A percentile compares a stretch with the other conserved stretches of the same genome.
phyloP scores from a whole-genome alignment of 371 early-diverging fungal genomes.

The Synchytrium microbalum region DNA sequence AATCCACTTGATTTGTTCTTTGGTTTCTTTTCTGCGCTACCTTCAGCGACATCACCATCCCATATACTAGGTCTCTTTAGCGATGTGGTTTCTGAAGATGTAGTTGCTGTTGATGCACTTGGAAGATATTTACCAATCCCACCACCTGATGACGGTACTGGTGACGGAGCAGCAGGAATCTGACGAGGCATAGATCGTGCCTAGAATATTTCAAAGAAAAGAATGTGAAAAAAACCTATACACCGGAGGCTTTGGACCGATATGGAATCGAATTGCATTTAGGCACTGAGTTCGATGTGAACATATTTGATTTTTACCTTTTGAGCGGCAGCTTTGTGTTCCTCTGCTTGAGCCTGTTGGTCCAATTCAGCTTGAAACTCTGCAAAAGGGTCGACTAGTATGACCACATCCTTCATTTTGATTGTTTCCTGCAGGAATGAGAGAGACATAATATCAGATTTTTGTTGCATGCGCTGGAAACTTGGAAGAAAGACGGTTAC shows the following conservation, averaged over 20 bases:
- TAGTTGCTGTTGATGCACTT: conserved; percentile 48
- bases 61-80: background rate
- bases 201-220: too few species aligned
- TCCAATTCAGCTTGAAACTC: conserved; percentile 40
- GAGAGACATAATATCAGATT: background rate
- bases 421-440: conserved; percentile 44
- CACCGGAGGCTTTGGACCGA: too few species aligned
- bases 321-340: conserved; percentile 18
- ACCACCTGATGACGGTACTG: background rate
- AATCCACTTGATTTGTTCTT: background rate
- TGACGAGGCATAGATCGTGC: too few species aligned
- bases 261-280: too few species aligned
- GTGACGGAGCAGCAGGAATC: background rate
- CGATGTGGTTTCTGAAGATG: background rate
- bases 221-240: too few species aligned
- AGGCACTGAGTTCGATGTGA: too few species aligned
- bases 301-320: background rate
- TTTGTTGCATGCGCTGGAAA: background rate
- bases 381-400: conserved; percentile 80
- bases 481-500: conserved; percentile 16
- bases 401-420: conserved; percentile 57
- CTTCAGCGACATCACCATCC: background rate
- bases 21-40: conserved; percentile 44
- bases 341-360: conserved; percentile 15
- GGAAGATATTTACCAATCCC: conserved; percentile 36